Conservation (phyloP, 352 stramenopile species). For the Globisporangium lucens region DNA sequence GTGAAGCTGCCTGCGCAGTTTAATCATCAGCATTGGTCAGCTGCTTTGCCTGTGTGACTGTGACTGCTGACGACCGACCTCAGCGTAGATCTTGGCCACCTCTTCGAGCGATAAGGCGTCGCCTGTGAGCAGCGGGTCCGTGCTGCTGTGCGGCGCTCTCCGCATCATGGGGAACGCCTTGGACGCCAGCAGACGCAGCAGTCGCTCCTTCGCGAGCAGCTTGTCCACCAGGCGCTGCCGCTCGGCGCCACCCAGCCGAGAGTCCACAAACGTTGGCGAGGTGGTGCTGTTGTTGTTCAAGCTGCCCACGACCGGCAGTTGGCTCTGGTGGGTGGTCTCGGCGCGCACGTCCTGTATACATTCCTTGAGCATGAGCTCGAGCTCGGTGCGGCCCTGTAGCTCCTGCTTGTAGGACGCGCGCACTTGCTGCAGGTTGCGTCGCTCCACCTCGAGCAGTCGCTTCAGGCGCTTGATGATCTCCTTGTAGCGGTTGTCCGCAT, state of each 20-base stretch:
- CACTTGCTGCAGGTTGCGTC: constrained; percentile 74
- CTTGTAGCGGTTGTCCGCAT: constrained; percentile 86
- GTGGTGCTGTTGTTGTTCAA: constrained; percentile 11
- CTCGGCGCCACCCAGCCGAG: constrained; percentile 33
- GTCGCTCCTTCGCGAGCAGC: constrained; percentile 76
- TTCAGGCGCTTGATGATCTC: constrained; percentile 92
- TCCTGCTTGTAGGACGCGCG: constrained; percentile 67
- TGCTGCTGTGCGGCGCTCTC: constrained; percentile 6
- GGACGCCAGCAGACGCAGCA: constrained; percentile 74
- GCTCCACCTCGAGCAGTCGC: constrained; percentile 84
- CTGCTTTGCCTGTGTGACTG: not conserved
- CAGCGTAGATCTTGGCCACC: constrained; percentile 33
- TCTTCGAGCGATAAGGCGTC: constrained; percentile 46
- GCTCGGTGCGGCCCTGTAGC: constrained; percentile 72
- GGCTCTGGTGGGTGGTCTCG: constrained; percentile 43
- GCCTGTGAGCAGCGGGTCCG: constrained; percentile 38
- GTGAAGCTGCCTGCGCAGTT: too few relatives aligned
- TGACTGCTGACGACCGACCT: not conserved
- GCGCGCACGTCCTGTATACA: constrained; percentile 81
- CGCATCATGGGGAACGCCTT: constrained; percentile 65
- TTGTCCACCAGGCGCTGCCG: constrained; percentile 73
- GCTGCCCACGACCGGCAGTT: constrained; percentile 21
- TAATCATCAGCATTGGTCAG: not conserved
- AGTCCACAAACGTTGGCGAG: constrained; percentile 12
- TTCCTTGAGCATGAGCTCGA: constrained; percentile 77